Percentiles rank a stretch among this genome's conserved stretches.
These are phyloP conservation scores for Fusarium piperis DNA, from an alignment of 2,329 filamentous ascomycete genomes.

Conservation along the genomic window DNA sequence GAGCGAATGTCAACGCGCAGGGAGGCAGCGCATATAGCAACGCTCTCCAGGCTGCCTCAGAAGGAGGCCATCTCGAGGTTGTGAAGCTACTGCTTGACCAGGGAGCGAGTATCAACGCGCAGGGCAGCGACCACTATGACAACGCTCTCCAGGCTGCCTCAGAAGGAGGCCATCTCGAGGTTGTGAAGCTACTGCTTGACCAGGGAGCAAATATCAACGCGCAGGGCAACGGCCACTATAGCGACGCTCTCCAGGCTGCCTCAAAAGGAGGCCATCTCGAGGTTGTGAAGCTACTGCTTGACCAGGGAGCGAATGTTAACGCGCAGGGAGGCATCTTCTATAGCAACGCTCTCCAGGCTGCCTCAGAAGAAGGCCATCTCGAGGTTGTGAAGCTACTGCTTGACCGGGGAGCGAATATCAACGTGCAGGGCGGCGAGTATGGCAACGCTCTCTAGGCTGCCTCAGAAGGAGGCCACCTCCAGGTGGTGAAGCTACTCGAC, in stretches of 20 bases:
- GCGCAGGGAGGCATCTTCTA: background rate
- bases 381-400: background rate
- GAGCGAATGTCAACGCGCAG: background rate
- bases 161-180: no score
- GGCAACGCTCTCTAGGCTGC: background rate
- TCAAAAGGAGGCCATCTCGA: slow-evolving; percentile 1
- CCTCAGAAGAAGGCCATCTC: background rate
- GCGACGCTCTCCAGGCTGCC: slow-evolving; percentile 28
- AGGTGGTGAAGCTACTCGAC: no score
- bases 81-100: no score
- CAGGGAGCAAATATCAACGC: slow-evolving; percentile 11
- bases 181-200: no score
- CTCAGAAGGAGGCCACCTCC: no score
- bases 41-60: background rate
- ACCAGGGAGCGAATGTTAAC: slow-evolving; percentile 11
- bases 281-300: slow-evolving; percentile 5
- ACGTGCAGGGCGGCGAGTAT: background rate
- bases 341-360: slow-evolving; percentile 8
- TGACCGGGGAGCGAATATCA: no score
- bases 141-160: background rate
- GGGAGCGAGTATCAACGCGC: background rate
- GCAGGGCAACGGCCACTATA: slow-evolving; percentile 1
- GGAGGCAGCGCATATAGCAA: background rate
- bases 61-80: no score
- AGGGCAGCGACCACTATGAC: background rate